Evolutionary conservation across 2,329 filamentous ascomycete species (phyloP).

Genomic region (Cadophora sp.): DNA sequence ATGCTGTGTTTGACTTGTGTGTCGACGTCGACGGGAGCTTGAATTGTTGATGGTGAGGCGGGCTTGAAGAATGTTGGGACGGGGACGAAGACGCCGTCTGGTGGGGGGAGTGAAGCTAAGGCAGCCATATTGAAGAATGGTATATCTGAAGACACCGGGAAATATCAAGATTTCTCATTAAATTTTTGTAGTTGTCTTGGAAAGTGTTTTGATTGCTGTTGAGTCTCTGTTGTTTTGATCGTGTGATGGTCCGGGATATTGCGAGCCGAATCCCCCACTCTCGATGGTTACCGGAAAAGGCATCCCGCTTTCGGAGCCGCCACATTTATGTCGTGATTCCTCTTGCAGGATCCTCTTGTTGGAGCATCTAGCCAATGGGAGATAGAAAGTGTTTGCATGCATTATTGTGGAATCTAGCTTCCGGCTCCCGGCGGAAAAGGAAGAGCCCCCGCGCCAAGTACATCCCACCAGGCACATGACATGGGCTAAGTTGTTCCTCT

Average conservation of each 20-base stretch:
- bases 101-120: not conserved
- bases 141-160: not conserved
- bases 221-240: not conserved
- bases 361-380: not conserved
- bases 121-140: not conserved
- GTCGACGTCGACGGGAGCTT: conserved; percentile 55
- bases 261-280: conserved; percentile 4
- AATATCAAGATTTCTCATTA: not conserved
- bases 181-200: not conserved
- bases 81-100: conserved; percentile 57
- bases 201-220: not conserved
- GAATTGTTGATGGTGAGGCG: conserved; percentile 25
- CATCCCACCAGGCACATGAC: not conserved
- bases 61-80: conserved; percentile 64
- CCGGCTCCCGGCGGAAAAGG: not conserved
- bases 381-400: not conserved
- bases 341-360: not conserved
- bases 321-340: not conserved
- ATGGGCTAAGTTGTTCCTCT: not conserved
- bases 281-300: not conserved
- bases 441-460: not conserved
- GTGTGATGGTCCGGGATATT: not conserved
- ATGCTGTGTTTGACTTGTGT: conserved; percentile 62
- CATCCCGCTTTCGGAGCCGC: not conserved
- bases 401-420: not conserved